Evolutionary conservation across 2,329 filamentous ascomycete species (phyloP).

Genomic region (Pestalotiopsis sp.): DNA sequence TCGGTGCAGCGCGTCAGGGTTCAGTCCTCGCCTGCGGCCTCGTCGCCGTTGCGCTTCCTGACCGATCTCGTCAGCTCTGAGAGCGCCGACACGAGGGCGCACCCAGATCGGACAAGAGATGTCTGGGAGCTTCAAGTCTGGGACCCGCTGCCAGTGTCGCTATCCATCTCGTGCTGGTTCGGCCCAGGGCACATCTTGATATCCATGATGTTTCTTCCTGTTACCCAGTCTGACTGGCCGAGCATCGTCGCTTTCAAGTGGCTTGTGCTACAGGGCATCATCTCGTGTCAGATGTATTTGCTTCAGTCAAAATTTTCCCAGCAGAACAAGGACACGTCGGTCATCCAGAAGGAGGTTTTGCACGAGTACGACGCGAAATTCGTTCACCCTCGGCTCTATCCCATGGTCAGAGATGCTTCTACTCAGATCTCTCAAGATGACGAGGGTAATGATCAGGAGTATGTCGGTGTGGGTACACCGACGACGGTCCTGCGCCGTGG

Average conservation of each 20-base stretch:
- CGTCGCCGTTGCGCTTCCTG: constrained; percentile 78
- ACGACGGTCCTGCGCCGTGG: constrained; percentile 69
- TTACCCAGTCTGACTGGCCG: constrained; percentile 75
- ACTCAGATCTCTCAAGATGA: constrained; percentile 70
- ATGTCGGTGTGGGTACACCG: constrained; percentile 54
- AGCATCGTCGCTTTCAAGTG: constrained; percentile 86
- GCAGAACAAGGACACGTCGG: constrained; percentile 79
- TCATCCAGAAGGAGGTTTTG: constrained; percentile 90
- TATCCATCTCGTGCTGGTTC: constrained; percentile 86
- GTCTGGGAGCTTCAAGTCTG: constrained; percentile 95
- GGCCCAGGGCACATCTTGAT: constrained; percentile 91
- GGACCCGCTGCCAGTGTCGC: constrained; percentile 85
- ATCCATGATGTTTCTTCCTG: constrained; percentile 86
- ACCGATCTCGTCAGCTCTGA: constrained; percentile 67
- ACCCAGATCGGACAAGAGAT: constrained; percentile 80
- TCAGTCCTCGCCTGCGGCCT: constrained; percentile 76
- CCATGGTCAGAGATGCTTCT: constrained; percentile 74
- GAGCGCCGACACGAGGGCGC: constrained; percentile 78
- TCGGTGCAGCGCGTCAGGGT: constrained; percentile 89
- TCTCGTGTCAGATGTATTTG: constrained; percentile 77
- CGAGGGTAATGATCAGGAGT: constrained; percentile 42
- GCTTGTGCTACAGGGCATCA: constrained; percentile 71
- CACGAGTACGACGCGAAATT: constrained; percentile 96
- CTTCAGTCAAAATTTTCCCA: constrained; percentile 77
- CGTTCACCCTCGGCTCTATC: constrained; percentile 87